Conservation (phyloP, 2,329 filamentous ascomycete species). For the Hypoxylon sp. region DNA sequence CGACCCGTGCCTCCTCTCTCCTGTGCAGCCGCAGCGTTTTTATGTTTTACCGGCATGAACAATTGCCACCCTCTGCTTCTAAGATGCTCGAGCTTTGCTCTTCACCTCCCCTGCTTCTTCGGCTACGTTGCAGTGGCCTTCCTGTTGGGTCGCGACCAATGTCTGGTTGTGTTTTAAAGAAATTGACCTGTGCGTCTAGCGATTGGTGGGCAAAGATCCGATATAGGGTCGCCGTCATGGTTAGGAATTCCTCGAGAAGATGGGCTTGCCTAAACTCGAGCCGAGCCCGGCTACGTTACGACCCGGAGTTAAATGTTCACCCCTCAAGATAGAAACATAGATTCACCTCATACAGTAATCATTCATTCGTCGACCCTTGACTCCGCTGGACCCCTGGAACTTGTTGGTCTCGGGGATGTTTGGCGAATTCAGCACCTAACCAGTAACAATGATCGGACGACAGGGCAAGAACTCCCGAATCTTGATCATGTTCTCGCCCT, state of each 20-base stretch:
- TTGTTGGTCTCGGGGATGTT: constrained; percentile 33
- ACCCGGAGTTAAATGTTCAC: constrained; percentile 41
- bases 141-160: constrained; percentile 47
- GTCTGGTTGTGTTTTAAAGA: constrained; percentile 45
- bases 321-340: constrained; percentile 34
- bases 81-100: constrained; percentile 37
- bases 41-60: constrained; percentile 53
- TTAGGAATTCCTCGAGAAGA: constrained; percentile 36
- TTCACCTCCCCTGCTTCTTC: constrained; percentile 35
- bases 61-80: constrained; percentile 47
- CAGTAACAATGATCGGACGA: constrained; percentile 33
- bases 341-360: constrained; percentile 50
- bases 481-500: constrained; percentile 8
- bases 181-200: constrained; percentile 39
- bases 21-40: constrained; percentile 51
- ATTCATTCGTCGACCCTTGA: constrained; percentile 36
- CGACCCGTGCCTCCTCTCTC: constrained; percentile 48
- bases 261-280: constrained; percentile 40
- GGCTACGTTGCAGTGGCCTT: constrained; percentile 46
- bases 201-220: constrained; percentile 40
- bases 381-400: constrained; percentile 34
- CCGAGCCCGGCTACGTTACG: constrained; percentile 38
- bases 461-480: constrained; percentile 34
- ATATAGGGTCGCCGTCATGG: constrained; percentile 39
- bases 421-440: constrained; percentile 46